These are phyloP conservation scores for Eucalyptus cloeziana DNA, from an alignment of 345 rosid species.

Conservation along the genomic window DNA sequence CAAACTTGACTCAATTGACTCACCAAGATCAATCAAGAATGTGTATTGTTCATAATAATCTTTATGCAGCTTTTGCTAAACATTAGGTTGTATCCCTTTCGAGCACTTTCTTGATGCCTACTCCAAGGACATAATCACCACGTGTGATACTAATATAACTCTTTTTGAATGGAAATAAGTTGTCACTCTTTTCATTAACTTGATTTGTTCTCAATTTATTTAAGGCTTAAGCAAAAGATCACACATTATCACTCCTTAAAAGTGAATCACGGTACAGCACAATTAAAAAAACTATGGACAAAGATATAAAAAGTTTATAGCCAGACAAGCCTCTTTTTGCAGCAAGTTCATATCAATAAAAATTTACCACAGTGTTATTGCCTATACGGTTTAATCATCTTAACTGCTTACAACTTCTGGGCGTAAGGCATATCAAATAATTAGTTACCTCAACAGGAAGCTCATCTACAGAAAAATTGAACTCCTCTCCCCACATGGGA, in stretches of 20 bases:
- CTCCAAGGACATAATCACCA: neutral
- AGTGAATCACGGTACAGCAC: neutral
- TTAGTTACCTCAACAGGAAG: slow-evolving; percentile 75
- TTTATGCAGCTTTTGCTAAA: neutral
- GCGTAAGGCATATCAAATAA: neutral
- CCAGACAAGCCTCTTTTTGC: neutral
- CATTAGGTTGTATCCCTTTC: neutral
- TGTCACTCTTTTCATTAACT: neutral
- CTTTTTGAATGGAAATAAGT: neutral
- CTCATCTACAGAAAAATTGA: slow-evolving; percentile 78
- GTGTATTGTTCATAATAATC: neutral
- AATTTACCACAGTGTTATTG: neutral
- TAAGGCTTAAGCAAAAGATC: neutral
- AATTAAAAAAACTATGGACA: neutral
- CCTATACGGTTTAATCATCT: neutral
- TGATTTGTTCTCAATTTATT: neutral
- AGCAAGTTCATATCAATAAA: neutral
- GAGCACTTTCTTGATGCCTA: neutral
- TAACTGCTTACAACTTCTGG: neutral
- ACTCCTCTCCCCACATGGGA: slow-evolving; percentile 99
- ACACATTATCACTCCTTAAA: neutral
- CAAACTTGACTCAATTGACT: neutral
- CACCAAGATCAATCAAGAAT: neutral
- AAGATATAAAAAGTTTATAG: neutral
- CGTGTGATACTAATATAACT: neutral